Base-by-base conservation (phyloP, 768 basidiomycete species). In the Amanita fuliginea region DNA sequence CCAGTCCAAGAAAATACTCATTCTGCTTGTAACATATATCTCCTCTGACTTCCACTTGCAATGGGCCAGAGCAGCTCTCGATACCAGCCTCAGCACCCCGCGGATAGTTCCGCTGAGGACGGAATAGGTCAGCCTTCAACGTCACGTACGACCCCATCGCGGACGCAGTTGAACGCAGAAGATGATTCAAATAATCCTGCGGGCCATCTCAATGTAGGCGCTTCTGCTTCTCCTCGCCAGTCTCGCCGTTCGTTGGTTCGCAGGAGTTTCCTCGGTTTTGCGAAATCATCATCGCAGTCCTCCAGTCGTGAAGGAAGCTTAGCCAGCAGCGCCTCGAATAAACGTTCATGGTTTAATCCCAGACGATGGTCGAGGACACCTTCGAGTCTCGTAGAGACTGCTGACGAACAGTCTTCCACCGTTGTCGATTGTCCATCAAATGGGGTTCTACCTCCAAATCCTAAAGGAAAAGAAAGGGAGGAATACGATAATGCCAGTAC, bases 391-490 rank as follows among this genome's bases (percentile, higher is more conserved):
- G 44, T 51, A 14, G 56, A 59, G 24, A 19, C 50, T 30, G 26
- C 14, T n/a, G 40, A 22, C 30, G 18, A 42, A 13, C 26, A 30
- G 5, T 50, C 44, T 34, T 42, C 52, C 4, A 18, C 49, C 41
- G 43, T 32, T 22, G 6, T 16, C 21, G 42, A 48, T 35, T 18
- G 35, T 16, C 39, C 21, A 28, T 18, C 35, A 37, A 44, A 47
- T 21, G 19, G 13, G 32, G 4, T 32, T 32, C 32, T 30, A 44
- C 44, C 34, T 42, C 22, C 16, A 47, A 47, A 46, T 48, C 28
- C 53, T 28, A 70, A 71, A 56, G 68, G 66, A 50, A 68, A 65
- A 55, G 63, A 57, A 58, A 46, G 41, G 55, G 42, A 63, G 49
- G 9, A 47, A 40, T 33, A 42, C 52, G 26, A 34, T 14, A 11